Evolutionary conservation across 495 filamentous ascomycete species (phyloP).

Genomic region (Daldinia vernicosa): DNA sequence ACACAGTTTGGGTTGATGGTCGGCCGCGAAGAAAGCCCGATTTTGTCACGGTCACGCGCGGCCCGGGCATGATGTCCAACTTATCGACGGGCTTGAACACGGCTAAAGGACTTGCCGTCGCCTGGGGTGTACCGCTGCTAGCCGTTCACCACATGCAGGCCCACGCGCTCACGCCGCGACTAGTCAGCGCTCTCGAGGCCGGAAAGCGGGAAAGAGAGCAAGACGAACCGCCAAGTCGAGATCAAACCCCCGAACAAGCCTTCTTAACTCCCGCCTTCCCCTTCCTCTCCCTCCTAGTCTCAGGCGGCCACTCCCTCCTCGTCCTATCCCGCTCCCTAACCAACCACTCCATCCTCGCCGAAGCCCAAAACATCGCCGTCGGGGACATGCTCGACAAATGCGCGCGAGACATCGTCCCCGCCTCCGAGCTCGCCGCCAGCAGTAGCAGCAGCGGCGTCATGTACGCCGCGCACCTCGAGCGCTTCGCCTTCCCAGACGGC

Average conservation of each 20-base stretch:
- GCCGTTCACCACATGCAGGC: slow-evolving; percentile 98
- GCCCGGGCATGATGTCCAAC: slow-evolving; percentile 84
- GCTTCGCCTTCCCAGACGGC: slow-evolving; percentile 75
- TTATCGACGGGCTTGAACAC: slow-evolving; percentile 80
- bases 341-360: slow-evolving; percentile 75
- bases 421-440: slow-evolving; percentile 50
- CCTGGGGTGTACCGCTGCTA: slow-evolving; percentile 81
- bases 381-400: slow-evolving; percentile 88
- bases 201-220: slow-evolving; percentile 2
- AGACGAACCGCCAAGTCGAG: too few species aligned
- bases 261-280: too few species aligned
- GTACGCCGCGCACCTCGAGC: slow-evolving; percentile 80
- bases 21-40: slow-evolving; percentile 67
- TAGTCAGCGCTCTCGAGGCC: slow-evolving; percentile 69
- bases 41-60: slow-evolving; percentile 85
- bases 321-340: slow-evolving; percentile 70
- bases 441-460: slow-evolving; percentile 62
- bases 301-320: slow-evolving; percentile 90
- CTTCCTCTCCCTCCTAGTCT: slow-evolving; percentile 89
- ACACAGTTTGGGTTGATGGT: slow-evolving; percentile 34
- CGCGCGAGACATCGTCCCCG: slow-evolving; percentile 76
- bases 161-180: slow-evolving; percentile 85
- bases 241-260: too few species aligned
- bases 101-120: slow-evolving; percentile 87
- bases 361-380: slow-evolving; percentile 76